Evolutionary conservation across 2,329 filamentous ascomycete genomes (phyloP).

Genomic region (Periconia sp.): DNA sequence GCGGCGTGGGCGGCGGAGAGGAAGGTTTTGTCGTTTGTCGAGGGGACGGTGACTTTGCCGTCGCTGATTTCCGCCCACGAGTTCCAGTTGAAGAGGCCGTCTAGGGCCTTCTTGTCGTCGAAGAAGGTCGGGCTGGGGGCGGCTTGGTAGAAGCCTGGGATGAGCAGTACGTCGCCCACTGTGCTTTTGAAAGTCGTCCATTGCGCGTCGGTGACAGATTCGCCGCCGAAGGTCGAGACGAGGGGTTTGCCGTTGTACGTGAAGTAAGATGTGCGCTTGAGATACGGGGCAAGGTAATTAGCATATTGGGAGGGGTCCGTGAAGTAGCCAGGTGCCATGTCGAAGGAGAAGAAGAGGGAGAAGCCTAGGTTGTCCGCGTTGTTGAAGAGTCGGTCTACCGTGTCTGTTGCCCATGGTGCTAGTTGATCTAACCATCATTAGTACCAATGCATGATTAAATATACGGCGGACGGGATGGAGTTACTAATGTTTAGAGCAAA

Average conservation of each 20-base stretch:
- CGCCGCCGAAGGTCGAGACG: conserved; percentile 42
- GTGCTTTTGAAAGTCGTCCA: conserved; percentile 30
- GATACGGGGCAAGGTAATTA: conserved; percentile 30
- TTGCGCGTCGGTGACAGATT: conserved; percentile 21
- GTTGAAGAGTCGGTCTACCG: conserved; percentile 38
- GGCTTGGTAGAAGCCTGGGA: conserved; percentile 37
- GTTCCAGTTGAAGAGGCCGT: conserved; percentile 49
- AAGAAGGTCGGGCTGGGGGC: conserved; percentile 29
- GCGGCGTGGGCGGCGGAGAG: conserved; percentile 33
- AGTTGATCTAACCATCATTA: conserved; percentile 14
- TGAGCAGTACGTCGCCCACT: conserved; percentile 35
- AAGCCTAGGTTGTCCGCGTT: conserved; percentile 37
- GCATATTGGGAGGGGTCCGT: conserved; percentile 32
- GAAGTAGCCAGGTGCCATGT: conserved; percentile 31
- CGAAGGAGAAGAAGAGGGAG: conserved; percentile 47
- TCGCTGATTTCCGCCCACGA: conserved; percentile 36
- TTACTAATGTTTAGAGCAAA: conserved; percentile 43
- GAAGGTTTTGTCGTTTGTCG: conserved; percentile 34
- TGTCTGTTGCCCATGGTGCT: conserved; percentile 30
- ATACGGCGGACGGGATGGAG: conserved; percentile 2
- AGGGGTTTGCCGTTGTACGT: conserved; percentile 33
- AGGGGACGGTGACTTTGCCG: conserved; percentile 32
- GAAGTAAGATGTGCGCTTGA: conserved; percentile 31
- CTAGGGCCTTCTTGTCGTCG: conserved; percentile 28
- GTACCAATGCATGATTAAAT: background rate